phyloP scores from a whole-genome alignment of 1,284 basidiomycete species.

The Neolentinus lepideus region DNA sequence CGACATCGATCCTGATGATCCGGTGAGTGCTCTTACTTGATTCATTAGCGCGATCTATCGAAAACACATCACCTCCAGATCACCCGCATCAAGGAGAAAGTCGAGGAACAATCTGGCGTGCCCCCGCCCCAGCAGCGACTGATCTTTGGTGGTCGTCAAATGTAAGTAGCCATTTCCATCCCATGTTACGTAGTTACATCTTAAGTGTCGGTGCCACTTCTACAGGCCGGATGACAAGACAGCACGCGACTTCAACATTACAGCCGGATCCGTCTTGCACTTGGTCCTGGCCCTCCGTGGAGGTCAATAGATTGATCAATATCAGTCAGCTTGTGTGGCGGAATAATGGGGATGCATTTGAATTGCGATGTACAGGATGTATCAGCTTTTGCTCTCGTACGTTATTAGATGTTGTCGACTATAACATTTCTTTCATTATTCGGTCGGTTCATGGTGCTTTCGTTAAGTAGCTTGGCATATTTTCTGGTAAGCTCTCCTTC shows the following conservation, averaged over 20 bases:
- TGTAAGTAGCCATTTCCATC: slow-evolving; percentile 52
- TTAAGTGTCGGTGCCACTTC: background rate
- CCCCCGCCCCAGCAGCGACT: slow-evolving; percentile 95
- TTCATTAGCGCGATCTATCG: background rate
- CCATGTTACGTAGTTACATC: background rate
- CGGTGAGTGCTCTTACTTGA: slow-evolving; percentile 40
- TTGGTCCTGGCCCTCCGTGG: slow-evolving; percentile 90
- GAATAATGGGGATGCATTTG: background rate
- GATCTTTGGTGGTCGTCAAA: slow-evolving; percentile 92
- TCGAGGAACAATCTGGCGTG: slow-evolving; percentile 98
- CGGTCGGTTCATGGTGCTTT: no score
- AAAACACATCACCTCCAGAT: slow-evolving; percentile 46
- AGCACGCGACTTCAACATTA: slow-evolving; percentile 77
- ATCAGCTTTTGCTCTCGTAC: background rate
- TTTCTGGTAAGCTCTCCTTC: background rate
- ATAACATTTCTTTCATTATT: background rate
- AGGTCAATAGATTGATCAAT: slow-evolving; percentile 33
- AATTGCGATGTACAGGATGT: background rate
- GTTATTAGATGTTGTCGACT: background rate
- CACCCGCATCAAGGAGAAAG: slow-evolving; percentile 94
- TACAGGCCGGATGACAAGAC: slow-evolving; percentile 80
- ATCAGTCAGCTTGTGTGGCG: background rate
- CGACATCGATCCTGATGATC: slow-evolving; percentile 90
- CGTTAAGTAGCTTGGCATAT: no score
- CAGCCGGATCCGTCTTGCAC: slow-evolving; percentile 82